Percentiles rank a stretch among this genome's conserved stretches.
These are phyloP conservation scores for Arctostaphylos glauca DNA, from an alignment of 148 eudicot genomes.

Conservation along the genomic window DNA sequence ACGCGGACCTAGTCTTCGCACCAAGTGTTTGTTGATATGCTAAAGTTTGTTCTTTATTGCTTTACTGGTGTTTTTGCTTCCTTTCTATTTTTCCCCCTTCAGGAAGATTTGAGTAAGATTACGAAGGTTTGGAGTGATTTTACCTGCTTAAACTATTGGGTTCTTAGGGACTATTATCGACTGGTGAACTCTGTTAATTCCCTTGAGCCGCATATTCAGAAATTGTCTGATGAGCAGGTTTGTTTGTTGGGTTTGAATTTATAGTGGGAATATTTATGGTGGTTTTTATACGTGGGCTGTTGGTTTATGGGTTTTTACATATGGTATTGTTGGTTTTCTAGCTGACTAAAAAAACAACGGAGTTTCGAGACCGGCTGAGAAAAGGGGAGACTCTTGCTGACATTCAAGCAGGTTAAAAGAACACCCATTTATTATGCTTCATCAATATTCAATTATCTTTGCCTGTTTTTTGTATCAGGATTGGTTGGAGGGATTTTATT, in stretches of 20 bases:
- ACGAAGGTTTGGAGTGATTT: slow-evolving; percentile 62
- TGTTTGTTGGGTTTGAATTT: slow-evolving; percentile 16
- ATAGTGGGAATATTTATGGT: background rate
- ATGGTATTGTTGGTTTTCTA: slow-evolving; percentile 28
- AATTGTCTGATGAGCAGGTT: slow-evolving; percentile 87
- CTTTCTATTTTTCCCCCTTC: slow-evolving; percentile 6
- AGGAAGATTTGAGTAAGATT: slow-evolving; percentile 57
- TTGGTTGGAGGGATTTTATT: background rate
- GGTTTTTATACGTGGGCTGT: slow-evolving; percentile 4
- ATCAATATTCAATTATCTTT: slow-evolving; percentile 9
- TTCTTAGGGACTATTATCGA: slow-evolving; percentile 84
- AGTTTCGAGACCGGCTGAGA: slow-evolving; percentile 68
- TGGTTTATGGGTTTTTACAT: background rate
- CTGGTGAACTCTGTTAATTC: slow-evolving; percentile 76
- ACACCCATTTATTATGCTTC: background rate
- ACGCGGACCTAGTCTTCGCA: background rate
- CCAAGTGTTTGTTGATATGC: slow-evolving; percentile 41
- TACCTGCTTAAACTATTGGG: slow-evolving; percentile 83
- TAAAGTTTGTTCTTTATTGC: slow-evolving; percentile 13
- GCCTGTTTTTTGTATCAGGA: background rate
- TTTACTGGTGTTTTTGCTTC: slow-evolving; percentile 1
- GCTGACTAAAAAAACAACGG: slow-evolving; percentile 79
- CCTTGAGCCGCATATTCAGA: slow-evolving; percentile 55
- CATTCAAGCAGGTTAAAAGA: slow-evolving; percentile 78
- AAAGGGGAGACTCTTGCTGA: slow-evolving; percentile 81